These are phyloP conservation scores for Platismatia glauca DNA, from an alignment of 495 filamentous ascomycete genomes.

Conservation along the genomic window DNA sequence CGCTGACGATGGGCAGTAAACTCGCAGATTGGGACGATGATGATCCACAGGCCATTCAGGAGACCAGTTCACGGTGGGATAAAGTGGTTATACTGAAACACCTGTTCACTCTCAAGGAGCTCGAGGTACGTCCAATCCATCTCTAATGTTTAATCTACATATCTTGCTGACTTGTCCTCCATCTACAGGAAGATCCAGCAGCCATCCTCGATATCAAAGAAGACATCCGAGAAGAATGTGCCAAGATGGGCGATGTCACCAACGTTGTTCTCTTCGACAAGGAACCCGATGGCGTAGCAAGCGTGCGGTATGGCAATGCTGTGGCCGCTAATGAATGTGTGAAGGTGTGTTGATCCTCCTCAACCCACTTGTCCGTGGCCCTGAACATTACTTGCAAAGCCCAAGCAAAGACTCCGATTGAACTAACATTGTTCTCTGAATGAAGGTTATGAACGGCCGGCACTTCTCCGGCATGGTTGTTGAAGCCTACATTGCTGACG, in stretches of 20 bases:
- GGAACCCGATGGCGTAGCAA: conserved; percentile 83
- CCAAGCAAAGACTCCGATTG: background rate
- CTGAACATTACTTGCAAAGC: background rate
- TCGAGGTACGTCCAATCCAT: conserved; percentile 45
- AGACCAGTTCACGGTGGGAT: conserved; percentile 55
- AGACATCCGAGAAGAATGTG: conserved; percentile 84
- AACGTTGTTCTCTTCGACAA: conserved; percentile 86
- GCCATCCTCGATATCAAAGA: conserved; percentile 86
- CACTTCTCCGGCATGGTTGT: conserved; percentile 67
- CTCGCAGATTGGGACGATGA: conserved; percentile 91
- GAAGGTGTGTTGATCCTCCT: conserved; percentile 32
- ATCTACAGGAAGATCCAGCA: conserved; percentile 59
- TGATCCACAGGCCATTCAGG: conserved; percentile 51
- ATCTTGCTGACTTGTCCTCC: background rate
- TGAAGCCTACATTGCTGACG: conserved; percentile 66
- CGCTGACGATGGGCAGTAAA: conserved; percentile 45
- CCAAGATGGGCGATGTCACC: conserved; percentile 77
- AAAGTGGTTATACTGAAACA: conserved; percentile 83
- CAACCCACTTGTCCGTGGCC: background rate
- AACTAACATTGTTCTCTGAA: background rate
- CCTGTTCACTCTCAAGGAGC: conserved; percentile 85
- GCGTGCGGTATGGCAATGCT: conserved; percentile 62
- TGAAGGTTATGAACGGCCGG: conserved; percentile 67
- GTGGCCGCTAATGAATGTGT: conserved; percentile 69
- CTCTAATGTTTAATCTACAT: background rate